Percentiles rank a stretch among this genome's conserved stretches.
These are phyloP conservation scores for Pythium grandisporangium DNA, from an alignment of 352 stramenopile species.

Conservation along the genomic window DNA sequence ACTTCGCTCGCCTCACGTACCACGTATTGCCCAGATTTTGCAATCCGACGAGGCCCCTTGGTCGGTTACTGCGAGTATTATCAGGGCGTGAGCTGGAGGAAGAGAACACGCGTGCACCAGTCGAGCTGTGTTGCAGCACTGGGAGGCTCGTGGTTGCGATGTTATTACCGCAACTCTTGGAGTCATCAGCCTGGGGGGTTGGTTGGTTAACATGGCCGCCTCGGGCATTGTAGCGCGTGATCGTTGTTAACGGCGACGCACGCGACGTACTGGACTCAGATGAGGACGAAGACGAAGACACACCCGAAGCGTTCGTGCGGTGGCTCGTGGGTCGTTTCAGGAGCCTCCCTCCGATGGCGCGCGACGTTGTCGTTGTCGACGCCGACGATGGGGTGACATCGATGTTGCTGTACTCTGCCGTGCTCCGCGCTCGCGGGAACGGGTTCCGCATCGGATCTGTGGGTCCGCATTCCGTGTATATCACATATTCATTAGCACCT, in stretches of 20 bases:
- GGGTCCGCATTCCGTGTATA: too few relatives aligned
- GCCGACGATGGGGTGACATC: constrained; percentile 10
- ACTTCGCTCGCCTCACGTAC: too few relatives aligned
- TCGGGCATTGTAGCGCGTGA: constrained; percentile 27
- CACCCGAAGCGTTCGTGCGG: constrained; percentile 2
- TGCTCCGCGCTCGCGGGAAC: constrained; percentile 25
- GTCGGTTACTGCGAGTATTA: neutral
- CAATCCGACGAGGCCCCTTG: constrained; percentile 21
- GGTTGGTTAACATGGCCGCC: too few relatives aligned
- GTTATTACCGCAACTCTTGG: neutral
- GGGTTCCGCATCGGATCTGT: constrained; percentile 20
- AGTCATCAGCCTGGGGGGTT: neutral
- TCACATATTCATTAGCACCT: too few relatives aligned
- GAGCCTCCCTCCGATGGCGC: constrained; percentile 16
- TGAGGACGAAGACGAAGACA: constrained; percentile 1
- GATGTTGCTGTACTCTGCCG: constrained; percentile 12
- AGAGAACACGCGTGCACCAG: neutral
- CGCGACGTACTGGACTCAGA: constrained; percentile 13
- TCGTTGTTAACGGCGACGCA: constrained; percentile 23
- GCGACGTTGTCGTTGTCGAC: constrained; percentile 7
- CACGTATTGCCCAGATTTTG: constrained; percentile 38
- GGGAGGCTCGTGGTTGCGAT: constrained; percentile 1
- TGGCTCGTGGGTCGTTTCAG: constrained; percentile 19
- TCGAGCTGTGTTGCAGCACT: neutral
- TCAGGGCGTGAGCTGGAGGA: neutral